Percentiles rank a stretch among this genome's conserved stretches.
phyloP scores from a whole-genome alignment of 441 rosid species.

The Kokia cookei region DNA sequence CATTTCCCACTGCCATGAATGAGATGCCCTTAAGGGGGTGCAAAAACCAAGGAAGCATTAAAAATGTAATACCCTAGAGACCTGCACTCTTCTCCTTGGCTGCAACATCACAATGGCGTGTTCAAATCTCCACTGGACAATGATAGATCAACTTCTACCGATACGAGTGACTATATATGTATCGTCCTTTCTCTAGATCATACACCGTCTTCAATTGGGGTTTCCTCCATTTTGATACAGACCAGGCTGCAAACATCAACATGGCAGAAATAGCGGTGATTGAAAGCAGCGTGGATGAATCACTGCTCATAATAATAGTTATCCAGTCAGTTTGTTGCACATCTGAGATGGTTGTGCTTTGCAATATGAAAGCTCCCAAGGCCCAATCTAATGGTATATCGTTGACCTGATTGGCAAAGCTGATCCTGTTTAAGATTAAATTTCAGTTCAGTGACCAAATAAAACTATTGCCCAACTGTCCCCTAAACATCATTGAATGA shows the following conservation, averaged over 20 bases:
- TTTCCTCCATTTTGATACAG: conserved; percentile 71
- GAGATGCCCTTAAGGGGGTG: conserved; percentile 4
- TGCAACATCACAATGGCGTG: not conserved
- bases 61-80: not conserved
- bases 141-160: conserved; percentile 33
- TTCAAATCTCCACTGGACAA: not conserved
- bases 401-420: conserved; percentile 61
- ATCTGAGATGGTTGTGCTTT: conserved; percentile 29
- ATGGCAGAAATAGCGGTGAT: conserved; percentile 40
- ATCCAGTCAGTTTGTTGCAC: conserved; percentile 40
- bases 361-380: conserved; percentile 83
- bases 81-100: not conserved
- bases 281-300: conserved; percentile 37
- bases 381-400: conserved; percentile 93
- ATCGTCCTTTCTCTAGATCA: conserved; percentile 90
- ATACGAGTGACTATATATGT: conserved; percentile 68
- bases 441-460: not conserved
- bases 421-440: conserved; percentile 40
- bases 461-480: not conserved
- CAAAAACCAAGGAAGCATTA: not conserved
- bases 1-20: not conserved
- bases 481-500: conserved; percentile 1
- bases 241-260: conserved; percentile 45
- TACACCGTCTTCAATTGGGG: conserved; percentile 79
- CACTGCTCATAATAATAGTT: conserved; percentile 29